phyloP scores from a whole-genome alignment of 2,329 filamentous ascomycete species.

The Fusarium humuli region DNA sequence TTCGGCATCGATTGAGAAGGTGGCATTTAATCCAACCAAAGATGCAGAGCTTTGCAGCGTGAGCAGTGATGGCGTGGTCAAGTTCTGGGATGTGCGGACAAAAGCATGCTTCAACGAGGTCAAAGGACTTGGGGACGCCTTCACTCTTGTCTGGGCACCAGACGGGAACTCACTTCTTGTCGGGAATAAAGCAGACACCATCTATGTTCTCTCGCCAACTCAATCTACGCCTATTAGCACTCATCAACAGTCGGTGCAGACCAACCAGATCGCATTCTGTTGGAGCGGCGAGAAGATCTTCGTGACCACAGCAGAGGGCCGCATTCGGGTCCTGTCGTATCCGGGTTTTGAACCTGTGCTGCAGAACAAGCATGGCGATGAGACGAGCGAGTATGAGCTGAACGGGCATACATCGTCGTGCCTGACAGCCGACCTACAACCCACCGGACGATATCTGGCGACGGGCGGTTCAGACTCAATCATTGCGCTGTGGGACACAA shows the following conservation, averaged over 20 bases:
- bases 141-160: slow-evolving; percentile 79
- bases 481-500: slow-evolving; percentile 82
- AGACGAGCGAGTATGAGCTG: slow-evolving; percentile 67
- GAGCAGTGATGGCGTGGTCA: slow-evolving; percentile 77
- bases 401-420: slow-evolving; percentile 80
- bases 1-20: slow-evolving; percentile 74
- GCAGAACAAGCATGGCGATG: slow-evolving; percentile 59
- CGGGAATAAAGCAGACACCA: slow-evolving; percentile 75
- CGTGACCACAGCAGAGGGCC: slow-evolving; percentile 77
- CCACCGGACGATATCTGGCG: slow-evolving; percentile 76
- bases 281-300: slow-evolving; percentile 79
- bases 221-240: slow-evolving; percentile 66
- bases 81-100: slow-evolving; percentile 83
- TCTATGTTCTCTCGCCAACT: slow-evolving; percentile 72
- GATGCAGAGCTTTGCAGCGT: slow-evolving; percentile 82
- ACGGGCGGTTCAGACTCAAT: slow-evolving; percentile 81
- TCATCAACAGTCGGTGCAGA: slow-evolving; percentile 72
- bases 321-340: slow-evolving; percentile 76
- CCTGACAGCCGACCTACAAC: slow-evolving; percentile 75
- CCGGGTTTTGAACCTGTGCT: slow-evolving; percentile 70
- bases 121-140: slow-evolving; percentile 73
- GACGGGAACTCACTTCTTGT: slow-evolving; percentile 77
- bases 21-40: slow-evolving; percentile 81
- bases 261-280: slow-evolving; percentile 80
- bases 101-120: slow-evolving; percentile 78